Evolutionary conservation across 768 basidiomycete species (phyloP), one percentile per base, ranked within the genome.

Genomic region (Pleurotus tuber-regium): DNA sequence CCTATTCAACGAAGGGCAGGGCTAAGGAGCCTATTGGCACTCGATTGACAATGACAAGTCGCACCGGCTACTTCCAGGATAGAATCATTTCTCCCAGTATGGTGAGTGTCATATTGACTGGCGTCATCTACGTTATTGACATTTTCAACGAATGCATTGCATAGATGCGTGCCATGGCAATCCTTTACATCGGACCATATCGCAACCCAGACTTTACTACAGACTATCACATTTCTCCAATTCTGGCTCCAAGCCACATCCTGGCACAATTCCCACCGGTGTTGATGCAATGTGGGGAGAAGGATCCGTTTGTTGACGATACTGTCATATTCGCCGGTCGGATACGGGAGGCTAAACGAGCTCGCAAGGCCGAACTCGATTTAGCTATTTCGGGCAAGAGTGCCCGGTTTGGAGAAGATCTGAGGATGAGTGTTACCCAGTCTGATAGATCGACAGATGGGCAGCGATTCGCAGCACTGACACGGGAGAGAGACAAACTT

Each of bases 161-260:
- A n/a, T 60, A 98, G 96, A 98, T 98, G 92, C 90, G 97, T 29
- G 95, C 96, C 0, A 99, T 99, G 97, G 96, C 96, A 2, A 95
- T 97, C 63, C 71, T 96, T 56, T 97, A 97, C 70, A 88, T 99
- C 53, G 96, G 96, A 1, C 96, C 97, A 1, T 83, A 90, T 61
- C 87, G 86, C 46, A 89, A 92, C 64, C 97, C 97, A 5, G 94
- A 98, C 67, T 95, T 99, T 65, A 82, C 84, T 50, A 88, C 87
- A 14, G 95, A 99, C 73, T 98, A 98, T 69, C 87, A 92, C 71
- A 84, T 99, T 58, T 98, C 96, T 14, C 97, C 97, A 1, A 89
- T 99, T 60, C 79, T 98, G 43, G 83, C 95, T 5, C 96, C 96
- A 4, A 73, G 77, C 43, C 74, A 82, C 49, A 74, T 98, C 2